Conservation (phyloP, 805 yeast species). For the Saturnispora gosingensis region DNA sequence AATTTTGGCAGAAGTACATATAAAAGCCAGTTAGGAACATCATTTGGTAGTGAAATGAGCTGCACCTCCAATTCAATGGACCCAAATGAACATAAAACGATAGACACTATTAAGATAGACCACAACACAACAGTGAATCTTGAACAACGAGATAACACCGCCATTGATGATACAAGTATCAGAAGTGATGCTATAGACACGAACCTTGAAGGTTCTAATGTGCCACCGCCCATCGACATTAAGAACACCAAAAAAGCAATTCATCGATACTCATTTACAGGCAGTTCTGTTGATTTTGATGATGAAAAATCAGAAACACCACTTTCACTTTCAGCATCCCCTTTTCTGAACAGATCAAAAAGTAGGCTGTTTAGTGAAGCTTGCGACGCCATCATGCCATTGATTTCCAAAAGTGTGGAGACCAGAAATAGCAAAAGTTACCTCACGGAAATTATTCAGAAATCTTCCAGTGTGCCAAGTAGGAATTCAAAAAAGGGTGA, state of each 20-base stretch:
- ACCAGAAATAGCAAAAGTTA: conserved; percentile 19
- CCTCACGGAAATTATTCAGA: conserved; percentile 22
- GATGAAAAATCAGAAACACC: conserved; percentile 26
- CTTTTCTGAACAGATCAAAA: conserved; percentile 9
- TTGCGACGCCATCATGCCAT: conserved; percentile 10
- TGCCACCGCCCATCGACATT: conserved; percentile 16
- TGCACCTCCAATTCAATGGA: not conserved
- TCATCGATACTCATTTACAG: conserved; percentile 24
- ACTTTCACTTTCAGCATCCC: conserved; percentile 13
- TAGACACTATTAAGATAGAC: conserved; percentile 14
- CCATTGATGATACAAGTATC: not conserved
- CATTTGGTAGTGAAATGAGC: conserved; percentile 11
- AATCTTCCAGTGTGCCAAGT: conserved; percentile 3
- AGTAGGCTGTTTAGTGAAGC: conserved; percentile 8
- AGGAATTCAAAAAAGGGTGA: conserved; percentile 1
- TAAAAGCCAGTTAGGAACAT: conserved; percentile 16
- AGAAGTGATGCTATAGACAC: not conserved
- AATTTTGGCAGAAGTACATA: conserved; percentile 7
- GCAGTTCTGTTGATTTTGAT: conserved; percentile 26
- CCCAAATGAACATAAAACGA: conserved; percentile 17
- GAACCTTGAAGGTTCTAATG: not conserved
- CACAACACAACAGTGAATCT: conserved; percentile 11
- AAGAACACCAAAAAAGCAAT: not conserved
- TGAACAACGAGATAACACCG: not conserved
- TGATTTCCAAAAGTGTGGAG: conserved; percentile 9